Evolutionary conservation across 352 stramenopile genomes (phyloP).

Genomic region (Plasmopara muralis): DNA sequence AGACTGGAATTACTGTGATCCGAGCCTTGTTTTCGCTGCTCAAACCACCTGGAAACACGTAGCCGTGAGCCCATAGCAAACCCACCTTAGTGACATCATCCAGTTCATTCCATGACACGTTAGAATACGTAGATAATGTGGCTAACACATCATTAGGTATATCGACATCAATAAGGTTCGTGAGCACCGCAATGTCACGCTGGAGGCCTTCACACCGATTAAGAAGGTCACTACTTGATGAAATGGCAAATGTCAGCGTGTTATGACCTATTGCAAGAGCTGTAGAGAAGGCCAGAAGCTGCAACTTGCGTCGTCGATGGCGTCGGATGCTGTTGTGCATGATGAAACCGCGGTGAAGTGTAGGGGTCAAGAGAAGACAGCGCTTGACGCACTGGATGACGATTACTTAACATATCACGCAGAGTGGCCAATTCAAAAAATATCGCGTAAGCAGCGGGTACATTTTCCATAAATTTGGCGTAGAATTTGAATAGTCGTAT

Average conservation of each 20-base stretch:
- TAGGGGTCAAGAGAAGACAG: not conserved
- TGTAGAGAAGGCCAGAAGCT: constrained; percentile 13
- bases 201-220: constrained; percentile 20
- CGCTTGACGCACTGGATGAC: not conserved
- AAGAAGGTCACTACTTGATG: constrained; percentile 18
- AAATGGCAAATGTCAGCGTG: not conserved
- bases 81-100: constrained; percentile 35
- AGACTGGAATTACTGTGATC: constrained; percentile 28
- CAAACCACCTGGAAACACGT: constrained; percentile 29
- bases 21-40: constrained; percentile 15
- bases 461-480: no score
- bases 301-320: constrained; percentile 14
- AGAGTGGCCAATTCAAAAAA: not conserved
- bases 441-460: not conserved
- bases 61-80: constrained; percentile 42
- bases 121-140: constrained; percentile 15
- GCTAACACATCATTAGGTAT: constrained; percentile 16
- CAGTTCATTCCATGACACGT: constrained; percentile 24
- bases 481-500: no score
- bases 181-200: constrained; percentile 9
- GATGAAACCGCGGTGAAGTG: not conserved
- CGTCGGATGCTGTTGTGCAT: constrained; percentile 9
- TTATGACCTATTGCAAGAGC: constrained; percentile 12
- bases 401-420: not conserved
- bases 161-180: constrained; percentile 3